Conservation (phyloP, 306 rosid genomes). For the Leucaena leucocephala region DNA sequence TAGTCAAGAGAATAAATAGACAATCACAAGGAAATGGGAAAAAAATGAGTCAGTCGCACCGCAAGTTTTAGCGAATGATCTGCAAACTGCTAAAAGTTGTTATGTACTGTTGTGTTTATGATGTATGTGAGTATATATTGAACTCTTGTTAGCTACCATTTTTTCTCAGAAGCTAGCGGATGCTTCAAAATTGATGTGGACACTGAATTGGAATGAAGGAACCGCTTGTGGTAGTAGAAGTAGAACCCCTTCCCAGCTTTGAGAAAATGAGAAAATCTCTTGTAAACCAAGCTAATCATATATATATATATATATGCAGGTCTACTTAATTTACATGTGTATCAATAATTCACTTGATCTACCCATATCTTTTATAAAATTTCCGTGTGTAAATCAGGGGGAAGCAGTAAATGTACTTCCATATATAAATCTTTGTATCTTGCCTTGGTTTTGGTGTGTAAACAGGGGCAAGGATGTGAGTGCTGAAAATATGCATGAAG, state of each 20-base stretch:
- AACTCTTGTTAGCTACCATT: neutral
- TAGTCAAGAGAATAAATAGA: neutral
- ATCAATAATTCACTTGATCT: neutral
- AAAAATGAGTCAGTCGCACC: neutral
- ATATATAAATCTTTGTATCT: neutral
- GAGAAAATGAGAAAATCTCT: neutral
- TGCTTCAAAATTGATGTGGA: constrained; percentile 11
- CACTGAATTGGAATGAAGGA: neutral
- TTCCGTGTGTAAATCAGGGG: neutral
- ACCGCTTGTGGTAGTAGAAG: neutral
- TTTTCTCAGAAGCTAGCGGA: constrained; percentile 10
- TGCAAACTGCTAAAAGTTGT: neutral
- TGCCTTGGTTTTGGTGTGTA: constrained; percentile 16
- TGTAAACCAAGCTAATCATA: neutral
- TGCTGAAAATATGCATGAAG: constrained; percentile 77
- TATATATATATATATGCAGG: neutral
- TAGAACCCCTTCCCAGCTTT: neutral
- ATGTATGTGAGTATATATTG: neutral
- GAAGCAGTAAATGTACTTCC: neutral
- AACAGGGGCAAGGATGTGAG: constrained; percentile 82
- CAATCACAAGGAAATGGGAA: neutral
- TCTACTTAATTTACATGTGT: neutral
- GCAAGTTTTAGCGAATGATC: neutral
- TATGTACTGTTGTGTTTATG: neutral
- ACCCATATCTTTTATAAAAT: neutral